These are phyloP conservation scores for Circinella minor DNA, from an alignment of 371 early-diverging fungal species.

Conservation along the genomic window DNA sequence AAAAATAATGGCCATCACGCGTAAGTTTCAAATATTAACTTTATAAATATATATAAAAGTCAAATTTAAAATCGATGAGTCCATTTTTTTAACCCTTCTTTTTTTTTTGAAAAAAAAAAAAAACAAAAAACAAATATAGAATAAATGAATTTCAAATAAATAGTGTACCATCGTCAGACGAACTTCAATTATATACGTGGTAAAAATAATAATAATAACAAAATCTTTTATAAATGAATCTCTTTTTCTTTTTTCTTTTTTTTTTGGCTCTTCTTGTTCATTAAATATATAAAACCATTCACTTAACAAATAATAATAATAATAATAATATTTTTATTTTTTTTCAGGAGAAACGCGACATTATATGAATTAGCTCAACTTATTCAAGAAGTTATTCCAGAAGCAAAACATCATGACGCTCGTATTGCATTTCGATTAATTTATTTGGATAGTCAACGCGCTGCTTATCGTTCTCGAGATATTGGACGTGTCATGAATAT, in stretches of 20 bases:
- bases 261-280: no score
- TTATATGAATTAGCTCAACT: slow-evolving; percentile 68
- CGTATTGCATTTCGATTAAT: slow-evolving; percentile 61
- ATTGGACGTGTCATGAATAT: slow-evolving; percentile 57
- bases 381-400: slow-evolving; percentile 58
- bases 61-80: no score
- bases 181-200: slow-evolving; percentile 70
- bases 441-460: slow-evolving; percentile 52
- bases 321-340: background rate
- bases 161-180: slow-evolving; percentile 49
- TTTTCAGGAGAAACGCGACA: slow-evolving; percentile 66
- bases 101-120: no score
- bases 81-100: background rate
- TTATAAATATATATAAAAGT: background rate
- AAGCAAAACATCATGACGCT: slow-evolving; percentile 54
- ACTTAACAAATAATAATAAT: background rate
- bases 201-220: slow-evolving; percentile 19
- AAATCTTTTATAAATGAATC: no score
- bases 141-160: slow-evolving; percentile 40
- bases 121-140: no score
- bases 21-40: slow-evolving; percentile 25
- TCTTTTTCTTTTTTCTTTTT: no score
- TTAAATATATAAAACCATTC: no score
- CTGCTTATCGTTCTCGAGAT: slow-evolving; percentile 46
- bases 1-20: slow-evolving; percentile 49